These are phyloP conservation scores for Funneliformis mosseae DNA, from an alignment of 192 early-diverging fungal species.

Conservation along the genomic window DNA sequence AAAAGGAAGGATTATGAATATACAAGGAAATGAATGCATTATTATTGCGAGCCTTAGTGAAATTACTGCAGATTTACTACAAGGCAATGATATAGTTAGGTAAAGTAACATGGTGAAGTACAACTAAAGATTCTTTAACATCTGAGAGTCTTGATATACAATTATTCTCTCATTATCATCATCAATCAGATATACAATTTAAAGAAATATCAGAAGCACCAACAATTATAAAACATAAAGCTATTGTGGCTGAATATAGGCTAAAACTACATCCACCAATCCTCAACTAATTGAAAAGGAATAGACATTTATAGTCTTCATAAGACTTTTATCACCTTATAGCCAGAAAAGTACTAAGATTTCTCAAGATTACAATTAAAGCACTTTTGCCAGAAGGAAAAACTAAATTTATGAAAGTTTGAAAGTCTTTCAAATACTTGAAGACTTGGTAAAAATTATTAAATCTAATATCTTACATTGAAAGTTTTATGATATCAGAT, in stretches of 20 bases:
- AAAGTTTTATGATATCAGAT: neutral
- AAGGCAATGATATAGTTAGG: slow-evolving; percentile 3
- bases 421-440: neutral
- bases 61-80: neutral
- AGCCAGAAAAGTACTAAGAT: neutral
- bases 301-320: neutral
- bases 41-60: neutral
- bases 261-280: neutral
- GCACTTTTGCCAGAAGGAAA: neutral
- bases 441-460: neutral
- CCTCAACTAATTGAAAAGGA: neutral
- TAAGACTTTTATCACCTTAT: neutral
- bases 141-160: neutral
- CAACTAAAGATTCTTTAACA: neutral
- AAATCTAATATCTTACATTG: neutral
- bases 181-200: neutral
- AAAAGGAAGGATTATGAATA: neutral
- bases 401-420: neutral
- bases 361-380: neutral
- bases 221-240: neutral
- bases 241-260: neutral
- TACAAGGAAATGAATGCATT: neutral
- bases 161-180: neutral
- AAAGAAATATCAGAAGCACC: neutral
- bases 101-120: neutral